Percentiles rank a stretch among this genome's conserved stretches.
Evolutionary conservation across 1,284 basidiomycete species (phyloP).

Genomic region (Ganoderma resinaceum): DNA sequence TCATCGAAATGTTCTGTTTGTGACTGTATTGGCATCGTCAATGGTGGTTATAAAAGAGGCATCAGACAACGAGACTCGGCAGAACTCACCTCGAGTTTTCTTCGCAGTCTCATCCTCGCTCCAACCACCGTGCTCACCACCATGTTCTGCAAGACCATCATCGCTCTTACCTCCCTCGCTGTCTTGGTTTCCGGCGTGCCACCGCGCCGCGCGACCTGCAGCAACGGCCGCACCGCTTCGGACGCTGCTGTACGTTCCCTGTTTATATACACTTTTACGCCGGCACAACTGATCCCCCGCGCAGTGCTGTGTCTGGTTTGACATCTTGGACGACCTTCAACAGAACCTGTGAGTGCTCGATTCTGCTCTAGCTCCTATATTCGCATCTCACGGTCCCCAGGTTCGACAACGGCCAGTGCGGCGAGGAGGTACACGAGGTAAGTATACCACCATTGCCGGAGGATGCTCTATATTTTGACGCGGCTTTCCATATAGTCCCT

Average conservation of each 20-base stretch:
- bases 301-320: slow-evolving; percentile 25
- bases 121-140: not conserved
- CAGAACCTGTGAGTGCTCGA: slow-evolving; percentile 9
- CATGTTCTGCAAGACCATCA: slow-evolving; percentile 17
- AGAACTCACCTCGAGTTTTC: not conserved
- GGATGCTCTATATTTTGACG: not conserved
- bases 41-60: not conserved
- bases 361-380: too few species aligned
- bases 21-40: not conserved
- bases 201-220: slow-evolving; percentile 12
- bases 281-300: not conserved
- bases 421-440: slow-evolving; percentile 19
- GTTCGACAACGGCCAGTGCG: slow-evolving; percentile 22
- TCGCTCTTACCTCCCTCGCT: slow-evolving; percentile 16
- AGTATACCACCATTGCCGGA: not conserved
- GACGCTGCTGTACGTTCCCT: slow-evolving; percentile 19
- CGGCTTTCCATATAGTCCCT: slow-evolving; percentile 21
- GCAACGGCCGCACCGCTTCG: slow-evolving; percentile 28
- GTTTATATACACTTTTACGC: too few species aligned
- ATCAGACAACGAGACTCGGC: not conserved
- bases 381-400: not conserved
- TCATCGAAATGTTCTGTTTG: not conserved
- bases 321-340: slow-evolving; percentile 22
- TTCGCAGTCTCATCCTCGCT: not conserved
- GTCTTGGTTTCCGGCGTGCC: slow-evolving; percentile 12